Evolutionary conservation across 2,329 filamentous ascomycete genomes (phyloP).

Genomic region (Akanthomyces lecanii): DNA sequence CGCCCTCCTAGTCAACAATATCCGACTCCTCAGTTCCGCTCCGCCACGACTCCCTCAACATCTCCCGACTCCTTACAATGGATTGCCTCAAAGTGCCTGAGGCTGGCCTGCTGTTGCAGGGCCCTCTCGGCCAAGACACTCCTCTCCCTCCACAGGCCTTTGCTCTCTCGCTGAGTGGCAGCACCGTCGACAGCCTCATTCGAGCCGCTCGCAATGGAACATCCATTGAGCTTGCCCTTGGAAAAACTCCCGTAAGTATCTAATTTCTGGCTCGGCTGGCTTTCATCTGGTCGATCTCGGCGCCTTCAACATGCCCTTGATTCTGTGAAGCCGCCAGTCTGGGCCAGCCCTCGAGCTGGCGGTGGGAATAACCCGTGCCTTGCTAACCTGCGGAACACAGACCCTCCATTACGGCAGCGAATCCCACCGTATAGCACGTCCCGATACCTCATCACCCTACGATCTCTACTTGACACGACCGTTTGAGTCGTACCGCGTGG

Average conservation of each 20-base stretch:
- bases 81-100: conserved; percentile 54
- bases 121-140: conserved; percentile 41
- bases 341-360: background rate
- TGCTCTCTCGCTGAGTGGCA: conserved; percentile 53
- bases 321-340: background rate
- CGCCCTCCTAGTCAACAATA: conserved; percentile 4
- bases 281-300: background rate
- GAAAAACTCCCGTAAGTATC: conserved; percentile 55
- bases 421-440: conserved; percentile 43
- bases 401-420: conserved; percentile 51
- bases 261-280: background rate
- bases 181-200: conserved; percentile 60
- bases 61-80: conserved; percentile 34
- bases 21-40: conserved; percentile 11
- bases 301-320: background rate
- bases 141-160: conserved; percentile 52
- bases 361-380: background rate
- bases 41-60: background rate
- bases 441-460: conserved; percentile 44
- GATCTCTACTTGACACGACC: conserved; percentile 55
- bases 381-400: conserved; percentile 31
- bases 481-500: conserved; percentile 42
- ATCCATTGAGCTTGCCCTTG: conserved; percentile 53
- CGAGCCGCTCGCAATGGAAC: conserved; percentile 54
- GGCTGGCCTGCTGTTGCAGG: conserved; percentile 53